phyloP scores from a whole-genome alignment of 257 asterid species.

The Penstemon davidsonii region DNA sequence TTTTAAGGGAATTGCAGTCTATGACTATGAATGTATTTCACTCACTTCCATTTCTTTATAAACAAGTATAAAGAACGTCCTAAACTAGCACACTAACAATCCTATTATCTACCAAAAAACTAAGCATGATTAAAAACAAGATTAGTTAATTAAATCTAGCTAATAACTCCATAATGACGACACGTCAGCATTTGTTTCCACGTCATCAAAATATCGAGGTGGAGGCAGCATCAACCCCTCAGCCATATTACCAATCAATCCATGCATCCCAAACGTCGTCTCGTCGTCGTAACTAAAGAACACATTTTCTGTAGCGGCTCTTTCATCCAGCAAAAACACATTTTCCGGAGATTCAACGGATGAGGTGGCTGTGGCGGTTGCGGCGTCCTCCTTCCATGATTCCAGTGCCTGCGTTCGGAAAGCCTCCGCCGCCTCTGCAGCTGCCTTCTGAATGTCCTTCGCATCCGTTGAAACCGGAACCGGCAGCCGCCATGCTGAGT shows the following conservation, averaged over 20 bases:
- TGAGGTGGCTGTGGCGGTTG: not conserved
- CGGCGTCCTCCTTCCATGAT: not conserved
- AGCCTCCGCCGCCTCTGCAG: slow-evolving; percentile 57
- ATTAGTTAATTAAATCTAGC: too few species aligned
- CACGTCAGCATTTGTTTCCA: slow-evolving; percentile 39
- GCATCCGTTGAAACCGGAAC: slow-evolving; percentile 50
- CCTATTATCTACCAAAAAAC: too few species aligned
- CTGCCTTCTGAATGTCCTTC: slow-evolving; percentile 60
- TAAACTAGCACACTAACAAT: too few species aligned
- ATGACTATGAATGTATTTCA: too few species aligned
- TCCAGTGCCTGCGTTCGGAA: slow-evolving; percentile 29
- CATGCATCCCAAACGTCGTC: slow-evolving; percentile 43
- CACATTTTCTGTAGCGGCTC: too few species aligned
- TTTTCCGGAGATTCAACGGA: slow-evolving; percentile 8
- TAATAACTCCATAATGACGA: slow-evolving; percentile 58
- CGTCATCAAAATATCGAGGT: slow-evolving; percentile 32
- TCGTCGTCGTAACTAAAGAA: slow-evolving; percentile 54
- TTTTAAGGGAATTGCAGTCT: too few species aligned
- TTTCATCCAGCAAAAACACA: not conserved
- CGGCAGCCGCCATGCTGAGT: slow-evolving; percentile 59
- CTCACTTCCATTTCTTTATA: too few species aligned
- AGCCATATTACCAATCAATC: slow-evolving; percentile 42
- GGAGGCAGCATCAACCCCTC: slow-evolving; percentile 68
- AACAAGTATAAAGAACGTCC: too few species aligned
- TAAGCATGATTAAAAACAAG: too few species aligned